Percentiles rank a stretch among this genome's conserved stretches.
Evolutionary conservation across 495 filamentous ascomycete genomes (phyloP).

Genomic region (Platismatia glauca): DNA sequence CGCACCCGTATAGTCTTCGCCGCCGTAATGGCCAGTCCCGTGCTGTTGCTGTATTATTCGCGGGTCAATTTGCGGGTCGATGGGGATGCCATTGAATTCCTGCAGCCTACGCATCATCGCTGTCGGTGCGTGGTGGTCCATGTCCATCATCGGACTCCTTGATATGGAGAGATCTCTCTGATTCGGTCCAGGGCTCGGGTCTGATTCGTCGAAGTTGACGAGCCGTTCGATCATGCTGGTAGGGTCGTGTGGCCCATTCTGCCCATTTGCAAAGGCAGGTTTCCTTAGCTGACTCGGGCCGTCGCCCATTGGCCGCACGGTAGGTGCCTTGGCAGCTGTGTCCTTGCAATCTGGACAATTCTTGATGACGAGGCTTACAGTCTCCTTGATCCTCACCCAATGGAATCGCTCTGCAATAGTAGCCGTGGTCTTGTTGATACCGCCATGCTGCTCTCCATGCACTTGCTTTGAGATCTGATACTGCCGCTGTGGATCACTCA

Average conservation of each 20-base stretch:
- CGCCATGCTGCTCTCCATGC: conserved; percentile 73
- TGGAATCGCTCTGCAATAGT: conserved; percentile 90
- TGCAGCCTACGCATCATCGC: conserved; percentile 20
- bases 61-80: conserved; percentile 22
- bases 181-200: neutral
- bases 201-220: conserved; percentile 18
- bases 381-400: conserved; percentile 99
- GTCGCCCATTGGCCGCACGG: conserved; percentile 15
- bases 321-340: conserved; percentile 46
- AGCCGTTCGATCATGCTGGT: conserved; percentile 23
- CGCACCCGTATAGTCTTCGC: neutral
- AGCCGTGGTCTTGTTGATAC: conserved; percentile 97
- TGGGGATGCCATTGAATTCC: conserved; percentile 16
- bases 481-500: conserved; percentile 82
- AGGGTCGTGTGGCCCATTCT: neutral
- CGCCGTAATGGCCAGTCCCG: neutral
- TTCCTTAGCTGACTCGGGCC: neutral
- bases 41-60: conserved; percentile 8
- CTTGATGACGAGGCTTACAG: conserved; percentile 85
- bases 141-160: neutral
- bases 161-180: neutral
- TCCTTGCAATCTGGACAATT: conserved; percentile 90
- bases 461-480: conserved; percentile 76
- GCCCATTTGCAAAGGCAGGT: neutral
- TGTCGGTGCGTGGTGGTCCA: conserved; percentile 8